These are phyloP conservation scores for Sophora flavescens DNA, from an alignment of 306 rosid genomes.

Conservation along the genomic window DNA sequence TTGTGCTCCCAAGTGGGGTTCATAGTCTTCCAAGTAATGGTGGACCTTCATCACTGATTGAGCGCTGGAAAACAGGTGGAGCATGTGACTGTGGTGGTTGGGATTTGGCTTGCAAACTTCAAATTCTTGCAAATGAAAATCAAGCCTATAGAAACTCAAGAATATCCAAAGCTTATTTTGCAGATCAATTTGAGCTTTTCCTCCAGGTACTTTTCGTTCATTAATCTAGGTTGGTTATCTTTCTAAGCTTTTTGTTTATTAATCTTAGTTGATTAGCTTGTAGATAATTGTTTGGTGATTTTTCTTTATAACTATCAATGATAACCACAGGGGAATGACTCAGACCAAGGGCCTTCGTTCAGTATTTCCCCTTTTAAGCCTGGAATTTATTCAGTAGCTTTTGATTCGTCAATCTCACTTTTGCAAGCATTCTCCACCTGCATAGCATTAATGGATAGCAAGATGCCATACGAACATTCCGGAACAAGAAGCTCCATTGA, in stretches of 20 bases:
- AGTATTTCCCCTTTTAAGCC: constrained; percentile 69
- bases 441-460: constrained; percentile 80
- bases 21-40: constrained; percentile 93
- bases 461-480: constrained; percentile 58
- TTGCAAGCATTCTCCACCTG: constrained; percentile 93
- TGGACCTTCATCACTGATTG: constrained; percentile 93
- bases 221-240: constrained; percentile 30
- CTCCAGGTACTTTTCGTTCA: constrained; percentile 66
- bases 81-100: constrained; percentile 99
- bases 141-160: constrained; percentile 52
- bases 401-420: constrained; percentile 70
- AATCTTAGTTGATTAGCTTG: constrained; percentile 12
- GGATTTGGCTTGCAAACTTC: constrained; percentile 94
- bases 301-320: constrained; percentile 38
- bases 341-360: constrained; percentile 60
- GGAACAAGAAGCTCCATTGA: constrained; percentile 58
- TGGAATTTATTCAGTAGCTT: constrained; percentile 80
- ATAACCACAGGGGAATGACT: constrained; percentile 67
- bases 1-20: constrained; percentile 85
- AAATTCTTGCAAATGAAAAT: constrained; percentile 64
- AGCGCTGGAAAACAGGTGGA: constrained; percentile 97
- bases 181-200: constrained; percentile 72
- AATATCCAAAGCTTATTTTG: constrained; percentile 51
- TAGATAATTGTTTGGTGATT: constrained; percentile 37
- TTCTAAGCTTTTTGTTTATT: constrained; percentile 10